Percentiles rank a stretch among this genome's conserved stretches.
Evolutionary conservation across 2,329 filamentous ascomycete genomes (phyloP).

Genomic region (Botryotinia calthae): DNA sequence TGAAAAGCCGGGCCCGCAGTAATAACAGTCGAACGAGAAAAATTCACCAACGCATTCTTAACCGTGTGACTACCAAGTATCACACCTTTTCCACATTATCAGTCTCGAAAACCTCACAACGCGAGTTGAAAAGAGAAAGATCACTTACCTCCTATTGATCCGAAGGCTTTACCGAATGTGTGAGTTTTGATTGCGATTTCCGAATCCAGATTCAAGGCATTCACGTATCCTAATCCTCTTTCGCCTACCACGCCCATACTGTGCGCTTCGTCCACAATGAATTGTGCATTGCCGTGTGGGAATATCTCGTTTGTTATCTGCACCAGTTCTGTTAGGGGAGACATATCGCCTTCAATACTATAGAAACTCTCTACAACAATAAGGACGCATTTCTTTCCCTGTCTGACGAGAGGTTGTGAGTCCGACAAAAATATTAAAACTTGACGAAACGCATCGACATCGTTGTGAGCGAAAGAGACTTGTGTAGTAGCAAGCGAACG

Average conservation of each 20-base stretch:
- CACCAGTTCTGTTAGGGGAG: neutral
- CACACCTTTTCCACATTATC: neutral
- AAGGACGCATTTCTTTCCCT: neutral
- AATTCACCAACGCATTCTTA: neutral
- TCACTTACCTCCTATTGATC: neutral
- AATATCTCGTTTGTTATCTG: neutral
- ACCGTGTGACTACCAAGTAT: neutral
- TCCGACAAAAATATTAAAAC: neutral
- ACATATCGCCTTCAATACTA: constrained; percentile 5
- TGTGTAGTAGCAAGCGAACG: neutral
- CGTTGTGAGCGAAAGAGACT: neutral
- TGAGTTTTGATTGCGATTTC: constrained; percentile 1
- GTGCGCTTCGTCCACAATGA: neutral
- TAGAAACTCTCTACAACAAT: neutral
- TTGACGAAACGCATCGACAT: neutral
- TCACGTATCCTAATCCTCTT: neutral
- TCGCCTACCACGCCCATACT: neutral
- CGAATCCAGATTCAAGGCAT: neutral
- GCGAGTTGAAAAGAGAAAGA: neutral
- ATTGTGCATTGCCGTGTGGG: neutral
- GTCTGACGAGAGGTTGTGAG: neutral
- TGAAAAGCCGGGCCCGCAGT: neutral
- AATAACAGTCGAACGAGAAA: neutral
- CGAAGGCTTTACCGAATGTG: neutral
- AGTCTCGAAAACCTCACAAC: neutral